Evolutionary conservation across 331 rosid genomes (phyloP).

Genomic region (Cydonia oblonga): DNA sequence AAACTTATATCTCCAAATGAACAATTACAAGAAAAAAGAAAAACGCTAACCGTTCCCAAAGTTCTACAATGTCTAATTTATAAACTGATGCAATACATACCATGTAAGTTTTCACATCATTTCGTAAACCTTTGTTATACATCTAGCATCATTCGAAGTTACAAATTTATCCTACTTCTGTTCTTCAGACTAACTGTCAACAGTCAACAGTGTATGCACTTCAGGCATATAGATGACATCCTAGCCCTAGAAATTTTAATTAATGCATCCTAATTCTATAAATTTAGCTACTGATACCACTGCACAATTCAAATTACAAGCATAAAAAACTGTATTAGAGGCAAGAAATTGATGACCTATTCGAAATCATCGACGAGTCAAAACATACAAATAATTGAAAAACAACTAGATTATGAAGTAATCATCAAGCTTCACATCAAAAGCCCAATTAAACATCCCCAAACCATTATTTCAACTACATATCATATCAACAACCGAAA

Average conservation of each 20-base stretch:
- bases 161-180: background rate
- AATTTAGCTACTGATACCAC: background rate
- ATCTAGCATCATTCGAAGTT: background rate
- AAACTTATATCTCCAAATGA: background rate
- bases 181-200: background rate
- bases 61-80: background rate
- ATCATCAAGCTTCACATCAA: conserved; percentile 1
- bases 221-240: background rate
- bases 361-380: background rate
- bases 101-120: background rate
- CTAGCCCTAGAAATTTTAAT: background rate
- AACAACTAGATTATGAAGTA: conserved; percentile 1
- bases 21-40: background rate
- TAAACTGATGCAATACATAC: background rate
- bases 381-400: background rate
- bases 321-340: background rate
- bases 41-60: background rate
- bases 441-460: conserved; percentile 19
- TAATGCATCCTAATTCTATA: background rate
- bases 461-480: conserved; percentile 12
- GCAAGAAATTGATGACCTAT: background rate
- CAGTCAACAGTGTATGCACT: background rate
- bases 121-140: background rate
- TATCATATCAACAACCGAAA: conserved; percentile 6
- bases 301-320: background rate